A percentile compares a stretch with the other conserved stretches of the same genome.
phyloP scores from a whole-genome alignment of 2,329 filamentous ascomycete genomes.

The Sarocladium kiliense region DNA sequence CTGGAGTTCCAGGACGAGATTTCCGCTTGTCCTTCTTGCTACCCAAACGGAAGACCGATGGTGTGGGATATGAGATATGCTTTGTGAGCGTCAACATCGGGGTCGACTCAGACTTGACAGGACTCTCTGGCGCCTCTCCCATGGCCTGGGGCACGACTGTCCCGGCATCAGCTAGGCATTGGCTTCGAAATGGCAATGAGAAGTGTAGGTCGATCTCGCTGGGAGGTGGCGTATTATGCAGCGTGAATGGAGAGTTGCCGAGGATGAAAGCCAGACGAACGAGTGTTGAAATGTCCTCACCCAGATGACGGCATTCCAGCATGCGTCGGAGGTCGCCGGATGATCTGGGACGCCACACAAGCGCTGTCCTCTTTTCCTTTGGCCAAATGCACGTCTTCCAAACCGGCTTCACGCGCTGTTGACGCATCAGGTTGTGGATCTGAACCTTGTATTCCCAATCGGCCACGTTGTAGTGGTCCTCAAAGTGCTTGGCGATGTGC shows the following conservation, averaged over 20 bases:
- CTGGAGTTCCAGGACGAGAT: conserved; percentile 30
- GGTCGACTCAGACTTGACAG: conserved; percentile 14
- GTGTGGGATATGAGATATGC: conserved; percentile 12
- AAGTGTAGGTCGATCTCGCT: conserved; percentile 34
- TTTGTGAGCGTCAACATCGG: conserved; percentile 22
- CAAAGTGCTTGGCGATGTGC: conserved; percentile 41
- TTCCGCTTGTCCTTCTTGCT: conserved; percentile 30
- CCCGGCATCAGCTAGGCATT: conserved; percentile 26
- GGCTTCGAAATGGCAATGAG: conserved; percentile 29
- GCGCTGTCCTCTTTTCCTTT: conserved; percentile 34
- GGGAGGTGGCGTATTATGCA: conserved; percentile 28
- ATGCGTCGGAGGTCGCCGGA: conserved; percentile 39
- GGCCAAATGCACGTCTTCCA: conserved; percentile 43
- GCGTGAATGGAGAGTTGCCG: conserved; percentile 34
- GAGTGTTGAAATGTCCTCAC: conserved; percentile 33
- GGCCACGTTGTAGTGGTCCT: conserved; percentile 35
- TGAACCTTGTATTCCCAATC: conserved; percentile 39
- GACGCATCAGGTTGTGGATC: conserved; percentile 39
- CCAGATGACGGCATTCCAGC: conserved; percentile 38
- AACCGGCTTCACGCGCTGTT: conserved; percentile 35
- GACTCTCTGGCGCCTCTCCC: conserved; percentile 1
- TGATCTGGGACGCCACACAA: conserved; percentile 35
- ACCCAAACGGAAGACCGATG: conserved; percentile 26
- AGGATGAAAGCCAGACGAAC: conserved; percentile 39
- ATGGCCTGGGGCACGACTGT: background rate